Percentiles rank a stretch among this genome's conserved stretches.
Conservation (phyloP, 2,329 filamentous ascomycete species). For the Diplodia mutila region DNA sequence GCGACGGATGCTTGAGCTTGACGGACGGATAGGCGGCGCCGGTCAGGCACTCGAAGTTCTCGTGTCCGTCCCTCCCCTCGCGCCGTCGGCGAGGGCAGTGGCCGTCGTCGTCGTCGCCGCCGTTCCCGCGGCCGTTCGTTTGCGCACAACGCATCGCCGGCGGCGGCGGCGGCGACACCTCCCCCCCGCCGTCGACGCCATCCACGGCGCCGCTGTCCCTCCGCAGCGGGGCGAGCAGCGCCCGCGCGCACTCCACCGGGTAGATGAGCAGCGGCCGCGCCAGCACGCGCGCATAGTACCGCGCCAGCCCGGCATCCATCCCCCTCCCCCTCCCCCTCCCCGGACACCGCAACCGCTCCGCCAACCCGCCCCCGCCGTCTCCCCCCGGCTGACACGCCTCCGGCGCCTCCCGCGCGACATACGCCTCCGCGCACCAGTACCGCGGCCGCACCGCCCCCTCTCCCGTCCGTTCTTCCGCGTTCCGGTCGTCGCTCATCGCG, state of each 20-base stretch:
- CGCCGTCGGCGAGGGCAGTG: no score
- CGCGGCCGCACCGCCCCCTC: no score
- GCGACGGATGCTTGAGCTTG: not conserved
- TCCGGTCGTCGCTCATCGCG: not conserved
- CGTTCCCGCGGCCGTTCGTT: no score
- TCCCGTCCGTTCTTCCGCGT: not conserved
- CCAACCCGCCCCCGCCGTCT: not conserved
- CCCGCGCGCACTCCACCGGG: not conserved
- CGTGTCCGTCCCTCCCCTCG: not conserved
- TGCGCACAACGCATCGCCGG: no score
- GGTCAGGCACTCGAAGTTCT: not conserved
- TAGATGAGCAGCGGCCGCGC: not conserved
- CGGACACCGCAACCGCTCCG: not conserved
- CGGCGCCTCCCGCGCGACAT: not conserved
- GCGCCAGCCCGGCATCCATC: not conserved
- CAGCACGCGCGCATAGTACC: not conserved
- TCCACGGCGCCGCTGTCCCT: not conserved
- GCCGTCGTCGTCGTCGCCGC: not conserved
- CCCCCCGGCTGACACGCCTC: not conserved
- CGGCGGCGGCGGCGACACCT: no score
- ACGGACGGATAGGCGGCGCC: not conserved
- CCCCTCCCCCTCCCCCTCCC: not conserved
- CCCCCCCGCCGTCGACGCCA: not conserved
- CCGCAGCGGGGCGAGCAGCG: not conserved
- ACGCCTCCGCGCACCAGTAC: not conserved